A percentile compares a stretch with the other conserved stretches of the same genome.
phyloP scores from a whole-genome alignment of 768 basidiomycete genomes.

The Vishniacozyma victoriae region DNA sequence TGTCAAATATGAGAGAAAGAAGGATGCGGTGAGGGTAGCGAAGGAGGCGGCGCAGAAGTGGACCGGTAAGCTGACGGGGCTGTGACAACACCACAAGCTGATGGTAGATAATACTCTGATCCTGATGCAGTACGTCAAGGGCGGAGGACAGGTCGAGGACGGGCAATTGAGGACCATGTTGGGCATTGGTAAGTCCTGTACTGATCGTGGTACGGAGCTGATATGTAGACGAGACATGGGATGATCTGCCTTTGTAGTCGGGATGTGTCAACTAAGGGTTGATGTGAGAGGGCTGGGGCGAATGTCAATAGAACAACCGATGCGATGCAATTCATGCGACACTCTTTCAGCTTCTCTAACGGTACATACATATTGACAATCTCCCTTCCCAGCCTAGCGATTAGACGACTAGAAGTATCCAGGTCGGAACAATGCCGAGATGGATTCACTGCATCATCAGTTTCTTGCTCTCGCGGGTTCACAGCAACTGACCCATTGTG shows the following conservation, averaged over 20 bases:
- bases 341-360: no score
- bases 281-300: no score
- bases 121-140: conserved; percentile 14
- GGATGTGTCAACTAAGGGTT: no score
- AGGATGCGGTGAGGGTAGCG: conserved; percentile 64
- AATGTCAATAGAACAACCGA: no score
- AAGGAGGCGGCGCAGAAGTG: conserved; percentile 78
- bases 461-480: neutral
- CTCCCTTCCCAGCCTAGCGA: no score
- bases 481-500: conserved; percentile 64
- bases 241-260: no score
- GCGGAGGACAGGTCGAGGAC: conserved; percentile 9
- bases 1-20: conserved; percentile 68
- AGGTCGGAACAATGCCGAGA: conserved; percentile 44
- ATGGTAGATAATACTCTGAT: conserved; percentile 27
- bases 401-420: conserved; percentile 18
- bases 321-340: no score
- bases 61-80: conserved; percentile 67
- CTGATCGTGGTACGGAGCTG: no score
- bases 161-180: conserved; percentile 11
- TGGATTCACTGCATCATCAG: conserved; percentile 37
- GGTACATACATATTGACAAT: no score
- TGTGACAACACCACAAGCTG: neutral
- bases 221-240: conserved; percentile 24
- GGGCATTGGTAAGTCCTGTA: conserved; percentile 31